Percentiles rank a stretch among this genome's conserved stretches.
Conservation (phyloP, 176 grass and related monocot genomes). For the Aegilops umbellulata region DNA sequence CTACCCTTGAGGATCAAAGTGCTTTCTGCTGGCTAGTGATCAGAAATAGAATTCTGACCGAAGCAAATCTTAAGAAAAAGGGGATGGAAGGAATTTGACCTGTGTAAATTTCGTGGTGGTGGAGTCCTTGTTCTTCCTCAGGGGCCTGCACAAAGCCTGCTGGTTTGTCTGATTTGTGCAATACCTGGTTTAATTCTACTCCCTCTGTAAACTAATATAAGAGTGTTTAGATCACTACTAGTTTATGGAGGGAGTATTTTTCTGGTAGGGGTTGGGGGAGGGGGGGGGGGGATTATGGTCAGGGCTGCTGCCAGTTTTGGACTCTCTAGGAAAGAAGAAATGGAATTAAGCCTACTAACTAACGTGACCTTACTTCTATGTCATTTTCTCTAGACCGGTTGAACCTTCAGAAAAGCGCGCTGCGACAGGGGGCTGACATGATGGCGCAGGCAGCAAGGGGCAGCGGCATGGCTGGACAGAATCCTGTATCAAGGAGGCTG, state of each 20-base stretch:
- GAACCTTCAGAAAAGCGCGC: background rate
- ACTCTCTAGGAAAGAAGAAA: background rate
- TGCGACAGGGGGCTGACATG: no score
- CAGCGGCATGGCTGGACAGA: no score
- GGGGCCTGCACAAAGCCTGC: background rate
- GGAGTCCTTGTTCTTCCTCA: background rate
- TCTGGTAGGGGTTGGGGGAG: background rate
- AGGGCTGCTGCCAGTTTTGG: background rate
- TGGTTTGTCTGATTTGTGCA: background rate
- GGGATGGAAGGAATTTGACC: background rate
- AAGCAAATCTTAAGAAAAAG: background rate
- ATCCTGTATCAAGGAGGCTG: no score
- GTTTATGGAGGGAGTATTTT: no score
- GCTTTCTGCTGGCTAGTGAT: background rate
- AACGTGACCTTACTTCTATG: background rate
- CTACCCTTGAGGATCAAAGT: background rate
- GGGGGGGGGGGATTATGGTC: background rate
- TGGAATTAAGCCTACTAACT: background rate
- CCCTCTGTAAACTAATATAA: no score
- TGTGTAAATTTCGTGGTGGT: background rate
- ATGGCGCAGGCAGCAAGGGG: no score
- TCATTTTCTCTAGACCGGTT: background rate
- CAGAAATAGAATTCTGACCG: background rate
- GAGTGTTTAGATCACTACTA: no score
- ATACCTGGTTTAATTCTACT: background rate